Evolutionary conservation across 2,329 filamentous ascomycete species (phyloP).

Genomic region (Alternaria consortialis): DNA sequence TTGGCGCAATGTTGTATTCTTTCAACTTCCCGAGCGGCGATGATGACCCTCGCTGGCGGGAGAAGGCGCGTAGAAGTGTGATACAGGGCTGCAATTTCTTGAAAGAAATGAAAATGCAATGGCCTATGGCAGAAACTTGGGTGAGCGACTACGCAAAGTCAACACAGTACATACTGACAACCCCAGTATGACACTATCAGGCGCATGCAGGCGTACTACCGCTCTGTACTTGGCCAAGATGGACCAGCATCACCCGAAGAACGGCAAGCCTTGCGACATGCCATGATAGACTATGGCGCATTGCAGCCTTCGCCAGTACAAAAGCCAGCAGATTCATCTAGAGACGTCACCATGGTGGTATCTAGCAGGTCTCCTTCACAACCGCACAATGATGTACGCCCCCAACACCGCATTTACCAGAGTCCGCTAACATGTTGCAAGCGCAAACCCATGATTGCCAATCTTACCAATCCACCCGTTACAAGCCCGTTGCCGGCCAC

Average conservation of each 20-base stretch:
- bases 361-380: conserved; percentile 14
- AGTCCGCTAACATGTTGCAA: conserved; percentile 7
- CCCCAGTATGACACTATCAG: conserved; percentile 53
- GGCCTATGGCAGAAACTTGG: conserved; percentile 55
- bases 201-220: conserved; percentile 54
- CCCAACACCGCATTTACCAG: conserved; percentile 2
- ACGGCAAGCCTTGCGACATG: conserved; percentile 47
- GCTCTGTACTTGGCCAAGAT: conserved; percentile 46
- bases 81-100: conserved; percentile 50
- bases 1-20: conserved; percentile 53
- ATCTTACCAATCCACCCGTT: conserved; percentile 18
- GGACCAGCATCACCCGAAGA: conserved; percentile 49
- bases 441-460: conserved; percentile 17
- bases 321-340: conserved; percentile 37
- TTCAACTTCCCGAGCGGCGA: conserved; percentile 50
- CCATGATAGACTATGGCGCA: conserved; percentile 54
- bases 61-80: conserved; percentile 46
- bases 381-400: conserved; percentile 15
- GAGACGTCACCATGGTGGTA: conserved; percentile 22
- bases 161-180: conserved; percentile 6
- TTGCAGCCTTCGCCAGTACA: conserved; percentile 52
- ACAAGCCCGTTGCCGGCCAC: conserved; percentile 31
- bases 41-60: conserved; percentile 45
- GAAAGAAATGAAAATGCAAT: conserved; percentile 53
- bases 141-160: conserved; percentile 19